phyloP scores from a whole-genome alignment of 495 filamentous ascomycete genomes.

The Saxophila tyrrhenica region DNA sequence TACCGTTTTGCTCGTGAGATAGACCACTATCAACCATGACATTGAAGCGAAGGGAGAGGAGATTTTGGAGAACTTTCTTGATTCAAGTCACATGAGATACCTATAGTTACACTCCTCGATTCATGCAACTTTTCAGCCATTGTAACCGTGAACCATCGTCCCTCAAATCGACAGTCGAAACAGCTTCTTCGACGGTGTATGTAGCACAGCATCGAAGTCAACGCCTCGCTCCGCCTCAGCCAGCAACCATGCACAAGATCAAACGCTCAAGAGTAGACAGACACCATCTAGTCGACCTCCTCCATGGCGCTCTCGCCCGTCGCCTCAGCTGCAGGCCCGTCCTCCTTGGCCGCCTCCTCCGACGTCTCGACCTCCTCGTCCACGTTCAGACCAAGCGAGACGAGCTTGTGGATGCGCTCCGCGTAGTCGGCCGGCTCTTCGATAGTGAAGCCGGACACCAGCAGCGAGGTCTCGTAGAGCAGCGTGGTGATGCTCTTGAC shows the following conservation, averaged over 20 bases:
- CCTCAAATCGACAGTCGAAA: background rate
- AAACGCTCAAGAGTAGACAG: background rate
- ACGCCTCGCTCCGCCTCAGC: background rate
- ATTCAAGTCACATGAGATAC: too few species aligned
- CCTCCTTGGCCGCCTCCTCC: constrained; percentile 34
- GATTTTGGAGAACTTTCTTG: too few species aligned
- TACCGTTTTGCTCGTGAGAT: too few species aligned
- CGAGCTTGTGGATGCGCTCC: constrained; percentile 98
- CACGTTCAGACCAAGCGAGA: constrained; percentile 89
- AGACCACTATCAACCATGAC: too few species aligned
- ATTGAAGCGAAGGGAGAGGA: too few species aligned
- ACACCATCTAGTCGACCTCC: constrained; percentile 53
- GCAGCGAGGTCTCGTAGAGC: constrained; percentile 93
- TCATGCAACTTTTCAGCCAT: background rate
- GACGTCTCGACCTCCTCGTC: constrained; percentile 64
- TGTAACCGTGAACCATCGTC: background rate
- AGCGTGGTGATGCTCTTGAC: constrained; percentile 98
- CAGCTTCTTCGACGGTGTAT: background rate
- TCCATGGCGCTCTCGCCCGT: constrained; percentile 59
- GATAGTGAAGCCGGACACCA: constrained; percentile 98
- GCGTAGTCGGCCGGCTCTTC: constrained; percentile 96
- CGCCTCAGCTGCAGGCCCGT: constrained; percentile 35
- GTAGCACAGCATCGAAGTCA: background rate
- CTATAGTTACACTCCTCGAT: background rate
- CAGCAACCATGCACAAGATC: background rate